Conservation (phyloP, 2,329 filamentous ascomycete species). For the Colletotrichum tropicale region DNA sequence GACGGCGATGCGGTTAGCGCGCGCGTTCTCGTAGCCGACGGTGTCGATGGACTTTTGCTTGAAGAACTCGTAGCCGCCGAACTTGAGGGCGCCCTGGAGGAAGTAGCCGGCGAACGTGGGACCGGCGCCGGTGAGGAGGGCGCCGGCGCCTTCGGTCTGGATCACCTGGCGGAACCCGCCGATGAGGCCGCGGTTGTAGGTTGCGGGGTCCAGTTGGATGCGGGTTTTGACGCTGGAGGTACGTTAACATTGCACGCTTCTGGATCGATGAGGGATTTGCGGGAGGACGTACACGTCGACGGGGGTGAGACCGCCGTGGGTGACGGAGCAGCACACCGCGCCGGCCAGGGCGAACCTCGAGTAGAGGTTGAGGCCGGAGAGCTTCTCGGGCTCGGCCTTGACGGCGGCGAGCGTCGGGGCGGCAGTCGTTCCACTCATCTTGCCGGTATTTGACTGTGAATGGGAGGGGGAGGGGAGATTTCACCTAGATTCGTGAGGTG, state of each 20-base stretch:
- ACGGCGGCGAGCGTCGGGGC: constrained; percentile 50
- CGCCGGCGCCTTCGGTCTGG: constrained; percentile 81
- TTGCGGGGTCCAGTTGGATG: constrained; percentile 89
- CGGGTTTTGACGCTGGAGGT: constrained; percentile 83
- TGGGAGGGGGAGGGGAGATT: not conserved
- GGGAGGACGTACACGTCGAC: constrained; percentile 91
- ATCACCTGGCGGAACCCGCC: constrained; percentile 88
- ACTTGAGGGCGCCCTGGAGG: constrained; percentile 92
- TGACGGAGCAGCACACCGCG: constrained; percentile 97
- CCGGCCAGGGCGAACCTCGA: constrained; percentile 96
- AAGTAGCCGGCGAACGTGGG: constrained; percentile 91
- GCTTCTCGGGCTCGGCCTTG: constrained; percentile 45
- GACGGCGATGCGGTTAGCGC: constrained; percentile 80
- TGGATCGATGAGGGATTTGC: not conserved
- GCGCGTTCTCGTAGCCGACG: constrained; percentile 78
- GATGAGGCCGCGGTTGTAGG: constrained; percentile 88
- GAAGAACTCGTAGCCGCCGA: constrained; percentile 95
- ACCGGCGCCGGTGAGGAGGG: constrained; percentile 83
- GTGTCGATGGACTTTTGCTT: constrained; percentile 87
- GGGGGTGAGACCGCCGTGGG: constrained; percentile 94
- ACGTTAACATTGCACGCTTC: not conserved
- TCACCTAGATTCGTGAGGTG: not conserved
- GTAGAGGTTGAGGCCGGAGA: constrained; percentile 74
- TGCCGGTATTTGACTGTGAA: not conserved
- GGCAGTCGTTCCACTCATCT: constrained; percentile 42